Evolutionary conservation across 805 yeast species (phyloP).

Genomic region (Pichia pseudocactophila): DNA sequence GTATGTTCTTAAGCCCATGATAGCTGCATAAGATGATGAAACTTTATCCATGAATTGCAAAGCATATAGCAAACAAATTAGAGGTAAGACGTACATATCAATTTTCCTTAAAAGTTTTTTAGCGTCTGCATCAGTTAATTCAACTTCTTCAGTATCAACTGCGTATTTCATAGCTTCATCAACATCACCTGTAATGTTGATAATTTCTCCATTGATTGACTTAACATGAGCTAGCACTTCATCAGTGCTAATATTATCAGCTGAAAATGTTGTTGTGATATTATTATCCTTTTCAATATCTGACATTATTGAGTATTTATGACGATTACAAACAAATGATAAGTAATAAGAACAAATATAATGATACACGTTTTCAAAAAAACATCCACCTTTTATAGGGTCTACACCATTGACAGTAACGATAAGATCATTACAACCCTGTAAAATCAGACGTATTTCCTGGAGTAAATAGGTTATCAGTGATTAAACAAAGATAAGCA

Average conservation of each 20-base stretch:
- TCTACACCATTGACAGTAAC: no score
- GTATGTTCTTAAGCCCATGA: slow-evolving; percentile 35
- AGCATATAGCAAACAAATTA: slow-evolving; percentile 21
- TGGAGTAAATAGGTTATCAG: no score
- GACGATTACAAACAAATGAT: no score
- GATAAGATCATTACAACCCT: no score
- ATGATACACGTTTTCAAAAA: no score
- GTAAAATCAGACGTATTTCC: no score
- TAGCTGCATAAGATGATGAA: slow-evolving; percentile 35
- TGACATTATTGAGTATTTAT: no score
- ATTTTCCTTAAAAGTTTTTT: slow-evolving; percentile 19
- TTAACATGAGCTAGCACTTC: neutral
- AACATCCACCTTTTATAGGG: no score
- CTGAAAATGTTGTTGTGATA: no score
- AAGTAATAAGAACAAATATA: no score
- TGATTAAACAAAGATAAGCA: no score
- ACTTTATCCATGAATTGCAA: slow-evolving; percentile 31
- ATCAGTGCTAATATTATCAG: neutral
- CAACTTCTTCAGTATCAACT: neutral
- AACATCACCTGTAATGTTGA: neutral
- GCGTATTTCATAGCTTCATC: slow-evolving; percentile 4
- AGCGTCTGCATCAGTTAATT: slow-evolving; percentile 15
- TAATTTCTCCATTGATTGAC: neutral
- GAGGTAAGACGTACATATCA: slow-evolving; percentile 27
- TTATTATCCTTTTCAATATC: no score